These are phyloP conservation scores for Cordyceps cicadae DNA, from an alignment of 2,329 filamentous ascomycete species.

Conservation along the genomic window DNA sequence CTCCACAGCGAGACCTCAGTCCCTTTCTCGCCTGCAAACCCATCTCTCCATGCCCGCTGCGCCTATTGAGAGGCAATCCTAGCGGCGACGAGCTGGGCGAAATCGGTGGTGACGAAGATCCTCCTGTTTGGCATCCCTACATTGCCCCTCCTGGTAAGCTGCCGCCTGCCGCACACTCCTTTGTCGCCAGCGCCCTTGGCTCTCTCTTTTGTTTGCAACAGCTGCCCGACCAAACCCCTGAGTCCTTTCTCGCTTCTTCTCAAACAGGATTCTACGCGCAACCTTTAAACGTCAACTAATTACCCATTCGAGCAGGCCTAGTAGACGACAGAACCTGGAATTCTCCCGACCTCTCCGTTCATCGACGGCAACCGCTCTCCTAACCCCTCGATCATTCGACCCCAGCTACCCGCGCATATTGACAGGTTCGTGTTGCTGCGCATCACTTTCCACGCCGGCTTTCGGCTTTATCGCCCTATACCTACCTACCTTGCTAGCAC, in stretches of 20 bases:
- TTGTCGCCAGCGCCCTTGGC: conserved; percentile 1
- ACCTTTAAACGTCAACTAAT: neutral
- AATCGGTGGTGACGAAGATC: conserved; percentile 20
- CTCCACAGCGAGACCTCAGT: conserved; percentile 21
- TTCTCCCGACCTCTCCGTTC: neutral
- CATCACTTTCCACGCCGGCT: neutral
- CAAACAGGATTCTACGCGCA: neutral
- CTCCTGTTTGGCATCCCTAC: conserved; percentile 14
- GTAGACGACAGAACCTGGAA: neutral
- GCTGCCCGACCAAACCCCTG: conserved; percentile 9
- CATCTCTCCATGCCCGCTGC: conserved; percentile 26
- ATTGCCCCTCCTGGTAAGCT: conserved; percentile 9
- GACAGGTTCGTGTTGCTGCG: conserved; percentile 7
- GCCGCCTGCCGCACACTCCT: neutral
- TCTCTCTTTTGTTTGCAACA: conserved; percentile 11
- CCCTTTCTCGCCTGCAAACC: conserved; percentile 17
- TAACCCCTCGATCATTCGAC: neutral
- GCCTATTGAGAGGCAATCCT: conserved; percentile 33
- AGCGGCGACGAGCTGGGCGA: conserved; percentile 29
- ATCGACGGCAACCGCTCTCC: neutral
- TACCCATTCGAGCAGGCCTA: neutral
- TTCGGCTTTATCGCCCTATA: neutral
- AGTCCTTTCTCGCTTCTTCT: neutral
- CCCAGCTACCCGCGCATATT: neutral
- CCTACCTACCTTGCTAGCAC: neutral